Evolutionary conservation across 805 yeast species (phyloP).

Genomic region (Starmerella sp.): DNA sequence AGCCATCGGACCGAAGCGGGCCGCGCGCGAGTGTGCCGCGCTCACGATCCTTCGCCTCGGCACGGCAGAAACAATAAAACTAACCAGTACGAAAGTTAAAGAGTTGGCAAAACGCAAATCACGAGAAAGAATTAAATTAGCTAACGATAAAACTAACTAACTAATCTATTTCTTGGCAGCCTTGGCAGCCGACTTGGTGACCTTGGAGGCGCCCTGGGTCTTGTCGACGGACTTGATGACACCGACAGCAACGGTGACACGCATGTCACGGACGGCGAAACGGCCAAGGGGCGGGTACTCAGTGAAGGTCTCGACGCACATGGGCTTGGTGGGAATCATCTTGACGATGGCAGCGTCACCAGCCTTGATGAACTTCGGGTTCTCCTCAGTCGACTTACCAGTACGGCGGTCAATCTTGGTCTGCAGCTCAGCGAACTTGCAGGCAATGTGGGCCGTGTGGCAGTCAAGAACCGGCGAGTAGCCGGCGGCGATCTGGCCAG

Average conservation of each 20-base stretch:
- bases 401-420: slow-evolving; percentile 87
- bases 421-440: slow-evolving; percentile 67
- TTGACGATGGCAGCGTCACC: slow-evolving; percentile 94
- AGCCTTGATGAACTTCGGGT: slow-evolving; percentile 87
- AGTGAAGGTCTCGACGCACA: slow-evolving; percentile 89
- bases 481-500: slow-evolving; percentile 85
- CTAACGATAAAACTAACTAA: slow-evolving; percentile 7
- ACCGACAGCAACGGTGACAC: slow-evolving; percentile 99
- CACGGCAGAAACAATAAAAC: no score
- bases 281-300: slow-evolving; percentile 97
- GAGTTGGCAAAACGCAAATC: background rate
- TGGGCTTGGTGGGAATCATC: slow-evolving; percentile 78
- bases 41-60: no score
- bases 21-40: no score
- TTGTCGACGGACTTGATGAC: slow-evolving; percentile 92
- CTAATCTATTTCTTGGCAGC: slow-evolving; percentile 57
- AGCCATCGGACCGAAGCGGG: no score
- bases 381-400: slow-evolving; percentile 80
- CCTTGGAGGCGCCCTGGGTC: slow-evolving; percentile 80
- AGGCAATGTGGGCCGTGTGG: slow-evolving; percentile 90
- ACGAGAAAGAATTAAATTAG: slow-evolving; percentile 2
- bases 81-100: background rate
- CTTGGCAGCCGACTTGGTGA: slow-evolving; percentile 90
- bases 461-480: slow-evolving; percentile 87
- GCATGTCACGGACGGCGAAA: slow-evolving; percentile 98